Percentiles rank a stretch among this genome's conserved stretches.
Evolutionary conservation across 1,284 basidiomycete genomes (phyloP).

Genomic region (Bjerkandera adusta): DNA sequence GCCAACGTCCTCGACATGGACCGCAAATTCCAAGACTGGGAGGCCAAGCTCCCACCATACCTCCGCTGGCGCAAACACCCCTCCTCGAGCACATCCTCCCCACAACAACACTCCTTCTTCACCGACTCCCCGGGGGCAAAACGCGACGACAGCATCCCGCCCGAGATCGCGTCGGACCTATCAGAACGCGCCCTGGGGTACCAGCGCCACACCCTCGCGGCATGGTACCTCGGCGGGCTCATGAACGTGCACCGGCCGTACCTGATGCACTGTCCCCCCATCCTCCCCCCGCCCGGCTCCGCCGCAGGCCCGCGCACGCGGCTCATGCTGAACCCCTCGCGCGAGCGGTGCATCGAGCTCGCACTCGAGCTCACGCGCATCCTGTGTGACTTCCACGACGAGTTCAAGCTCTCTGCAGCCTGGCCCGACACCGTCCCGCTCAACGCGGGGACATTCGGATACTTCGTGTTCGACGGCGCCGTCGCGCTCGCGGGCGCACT

Average conservation of each 20-base stretch:
- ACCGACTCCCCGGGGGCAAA: neutral
- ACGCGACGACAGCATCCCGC: conserved; percentile 3
- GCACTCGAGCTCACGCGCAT: conserved; percentile 26
- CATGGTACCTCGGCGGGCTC: conserved; percentile 24
- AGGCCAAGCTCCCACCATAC: conserved; percentile 32
- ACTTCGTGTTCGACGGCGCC: conserved; percentile 33
- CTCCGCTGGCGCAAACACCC: conserved; percentile 24
- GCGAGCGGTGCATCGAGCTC: conserved; percentile 27
- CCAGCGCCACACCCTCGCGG: conserved; percentile 25
- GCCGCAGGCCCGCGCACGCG: neutral
- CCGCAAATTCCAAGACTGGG: conserved; percentile 42
- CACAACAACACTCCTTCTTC: conserved; percentile 1
- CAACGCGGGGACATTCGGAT: conserved; percentile 23
- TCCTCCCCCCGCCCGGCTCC: conserved; percentile 17
- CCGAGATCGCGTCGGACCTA: conserved; percentile 7
- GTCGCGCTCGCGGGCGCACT: conserved; percentile 28
- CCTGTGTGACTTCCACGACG: conserved; percentile 21
- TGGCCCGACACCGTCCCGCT: conserved; percentile 14
- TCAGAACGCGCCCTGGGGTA: conserved; percentile 16
- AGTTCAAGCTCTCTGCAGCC: conserved; percentile 5
- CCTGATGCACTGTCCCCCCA: conserved; percentile 24
- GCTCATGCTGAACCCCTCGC: conserved; percentile 21
- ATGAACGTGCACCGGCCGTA: conserved; percentile 31
- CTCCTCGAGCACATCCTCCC: conserved; percentile 9
- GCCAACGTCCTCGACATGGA: conserved; percentile 40